Conservation (phyloP, 495 filamentous ascomycete genomes). For the Chaetomium tenue region DNA sequence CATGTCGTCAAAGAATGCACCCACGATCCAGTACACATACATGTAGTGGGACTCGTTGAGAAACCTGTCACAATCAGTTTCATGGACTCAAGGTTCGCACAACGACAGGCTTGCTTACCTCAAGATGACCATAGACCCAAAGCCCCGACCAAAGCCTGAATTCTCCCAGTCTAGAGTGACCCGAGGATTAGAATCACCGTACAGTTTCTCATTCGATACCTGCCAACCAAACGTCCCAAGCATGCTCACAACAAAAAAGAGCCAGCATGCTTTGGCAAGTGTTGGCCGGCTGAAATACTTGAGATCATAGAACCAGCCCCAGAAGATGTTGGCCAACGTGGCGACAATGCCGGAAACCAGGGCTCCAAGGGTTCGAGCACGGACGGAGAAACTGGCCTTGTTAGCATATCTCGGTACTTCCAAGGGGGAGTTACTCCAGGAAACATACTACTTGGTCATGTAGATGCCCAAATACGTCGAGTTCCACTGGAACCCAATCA, state of each 20-base stretch:
- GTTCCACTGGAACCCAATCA: conserved; percentile 57
- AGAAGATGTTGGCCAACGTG: conserved; percentile 49
- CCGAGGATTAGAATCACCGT: conserved; percentile 29
- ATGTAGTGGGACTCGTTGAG: conserved; percentile 47
- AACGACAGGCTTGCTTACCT: background rate
- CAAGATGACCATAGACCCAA: conserved; percentile 43
- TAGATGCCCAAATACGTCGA: conserved; percentile 58
- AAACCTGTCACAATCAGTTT: conserved; percentile 26
- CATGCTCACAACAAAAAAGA: conserved; percentile 38
- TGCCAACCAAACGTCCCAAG: conserved; percentile 41
- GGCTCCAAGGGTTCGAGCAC: conserved; percentile 51
- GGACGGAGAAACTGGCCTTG: conserved; percentile 48
- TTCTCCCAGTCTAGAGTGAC: conserved; percentile 43
- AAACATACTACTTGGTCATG: conserved; percentile 49
- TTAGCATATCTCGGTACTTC: too few species aligned
- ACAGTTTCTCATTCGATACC: conserved; percentile 42
- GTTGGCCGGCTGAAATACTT: conserved; percentile 37
- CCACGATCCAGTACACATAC: conserved; percentile 51
- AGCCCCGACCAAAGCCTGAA: conserved; percentile 43
- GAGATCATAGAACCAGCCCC: conserved; percentile 49
- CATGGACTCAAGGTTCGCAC: background rate
- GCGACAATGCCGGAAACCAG: conserved; percentile 50
- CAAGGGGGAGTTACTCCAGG: background rate
- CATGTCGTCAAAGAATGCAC: conserved; percentile 51
- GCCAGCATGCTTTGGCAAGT: conserved; percentile 39